Conservation (phyloP, 1,284 basidiomycete species). For the Tremellales sp. region DNA sequence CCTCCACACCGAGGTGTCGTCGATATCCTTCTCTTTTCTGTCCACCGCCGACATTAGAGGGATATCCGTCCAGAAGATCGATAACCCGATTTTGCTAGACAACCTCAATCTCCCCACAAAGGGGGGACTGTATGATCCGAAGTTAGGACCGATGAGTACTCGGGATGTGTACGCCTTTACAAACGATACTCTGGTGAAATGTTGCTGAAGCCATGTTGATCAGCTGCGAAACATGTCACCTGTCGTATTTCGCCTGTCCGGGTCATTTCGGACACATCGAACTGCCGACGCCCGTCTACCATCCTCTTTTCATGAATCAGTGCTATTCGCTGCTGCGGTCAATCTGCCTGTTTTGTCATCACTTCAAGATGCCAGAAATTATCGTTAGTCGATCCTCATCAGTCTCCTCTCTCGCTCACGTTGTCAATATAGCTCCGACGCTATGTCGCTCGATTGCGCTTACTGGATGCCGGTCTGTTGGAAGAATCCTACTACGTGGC, state of each 20-base stretch:
- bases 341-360: slow-evolving; percentile 94
- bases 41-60: slow-evolving; percentile 83
- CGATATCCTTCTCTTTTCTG: slow-evolving; percentile 92
- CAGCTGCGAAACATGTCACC: slow-evolving; percentile 89
- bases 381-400: slow-evolving; percentile 56
- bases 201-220: slow-evolving; percentile 1
- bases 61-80: slow-evolving; percentile 95
- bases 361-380: slow-evolving; percentile 76
- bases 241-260: slow-evolving; percentile 89
- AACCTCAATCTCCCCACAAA: slow-evolving; percentile 87
- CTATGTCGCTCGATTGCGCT: slow-evolving; percentile 79
- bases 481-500: slow-evolving; percentile 75
- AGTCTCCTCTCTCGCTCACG: not conserved
- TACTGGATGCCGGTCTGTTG: slow-evolving; percentile 85
- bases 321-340: slow-evolving; percentile 84
- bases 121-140: slow-evolving; percentile 93
- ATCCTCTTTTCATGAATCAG: slow-evolving; percentile 93
- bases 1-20: slow-evolving; percentile 75
- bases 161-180: slow-evolving; percentile 73
- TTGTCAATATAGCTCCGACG: slow-evolving; percentile 62
- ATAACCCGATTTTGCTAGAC: slow-evolving; percentile 90
- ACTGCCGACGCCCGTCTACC: slow-evolving; percentile 90
- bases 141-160: slow-evolving; percentile 82
- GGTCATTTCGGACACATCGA: slow-evolving; percentile 99
- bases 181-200: not conserved